Evolutionary conservation across 139 green algal genomes (phyloP), one percentile per base, ranked within the genome.

Genomic region (Edaphochlamys debaryana): DNA sequence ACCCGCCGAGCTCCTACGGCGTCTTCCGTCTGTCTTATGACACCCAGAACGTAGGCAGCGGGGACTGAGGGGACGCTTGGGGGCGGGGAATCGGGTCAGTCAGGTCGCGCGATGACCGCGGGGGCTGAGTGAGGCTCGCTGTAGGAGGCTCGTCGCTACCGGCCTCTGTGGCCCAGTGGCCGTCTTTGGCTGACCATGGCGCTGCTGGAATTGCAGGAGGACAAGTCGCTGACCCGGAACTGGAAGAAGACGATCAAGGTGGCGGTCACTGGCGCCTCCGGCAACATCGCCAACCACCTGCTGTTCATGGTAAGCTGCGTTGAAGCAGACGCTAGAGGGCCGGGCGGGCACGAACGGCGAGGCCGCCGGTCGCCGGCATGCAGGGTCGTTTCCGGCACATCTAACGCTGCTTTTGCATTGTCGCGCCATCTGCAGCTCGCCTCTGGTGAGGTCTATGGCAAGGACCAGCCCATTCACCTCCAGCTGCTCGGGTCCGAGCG

Each of bases 211-310:
- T 9, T 34, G 80, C 71, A 93, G 92, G 92, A 94, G 85, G 84
- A 92, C 60, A 83, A 88, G 23, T 80, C 87, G 30, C 74, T 94
- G 54, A 95, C 90, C 11, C 80, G 85, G 30, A 90, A 67, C 23
- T 96, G 93, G 93, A 95, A 96, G 89, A 93, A 93, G 84, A 94
- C 91, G 13, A 90, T 96, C 60, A 92, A 89, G 69, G 85, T 88
- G 25, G 93, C 94, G n/a, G 92, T 98, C 1, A 95, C 93, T 50
- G 95, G 95, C 37, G 95, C 95, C 6, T 95, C 94, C 11, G 96
- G 96, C 32, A 93, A 96, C 85, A 98, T 98, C 42, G 92, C 92
- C 69, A 98, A 98, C 88, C 96, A 98, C 80, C 89, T 98, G 54
- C 89, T 98, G 20, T 98, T 98, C 90, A 98, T 96, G 95, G 88